Percentiles rank a stretch among this genome's conserved stretches.
Conservation (phyloP, 371 early-diverging fungal species). For the Rhizopus stolonifer region DNA sequence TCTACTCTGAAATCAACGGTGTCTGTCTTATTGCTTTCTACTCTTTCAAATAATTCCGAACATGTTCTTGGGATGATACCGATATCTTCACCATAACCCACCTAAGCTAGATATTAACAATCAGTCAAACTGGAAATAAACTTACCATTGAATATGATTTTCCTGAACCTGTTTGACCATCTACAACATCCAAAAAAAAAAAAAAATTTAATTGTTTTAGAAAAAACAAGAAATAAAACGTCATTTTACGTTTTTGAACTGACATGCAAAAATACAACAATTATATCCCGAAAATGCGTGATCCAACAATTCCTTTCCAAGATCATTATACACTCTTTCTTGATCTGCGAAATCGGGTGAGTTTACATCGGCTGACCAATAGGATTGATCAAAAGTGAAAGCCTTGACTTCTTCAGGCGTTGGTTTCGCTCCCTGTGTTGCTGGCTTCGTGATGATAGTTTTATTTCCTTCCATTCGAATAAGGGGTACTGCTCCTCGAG, state of each 20-base stretch:
- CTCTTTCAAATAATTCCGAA: conserved; percentile 73
- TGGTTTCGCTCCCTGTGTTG: conserved; percentile 33
- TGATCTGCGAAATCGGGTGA: conserved; percentile 75
- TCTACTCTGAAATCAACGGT: conserved; percentile 71
- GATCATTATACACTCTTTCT: conserved; percentile 68
- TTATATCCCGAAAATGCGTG: conserved; percentile 90
- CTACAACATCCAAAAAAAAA: conserved; percentile 27
- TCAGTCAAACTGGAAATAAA: neutral
- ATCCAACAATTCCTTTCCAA: conserved; percentile 76
- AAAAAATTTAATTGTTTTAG: neutral
- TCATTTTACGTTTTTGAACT: conserved; percentile 5
- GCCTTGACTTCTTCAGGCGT: conserved; percentile 54
- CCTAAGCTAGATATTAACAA: conserved; percentile 12
- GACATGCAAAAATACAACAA: conserved; percentile 87
- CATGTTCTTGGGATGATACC: conserved; percentile 87
- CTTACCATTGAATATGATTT: conserved; percentile 78
- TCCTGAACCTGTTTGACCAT: conserved; percentile 88
- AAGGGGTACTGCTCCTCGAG: conserved; percentile 61
- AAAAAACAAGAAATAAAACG: neutral
- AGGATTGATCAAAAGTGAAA: conserved; percentile 85
- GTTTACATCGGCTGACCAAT: conserved; percentile 74
- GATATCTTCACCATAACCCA: conserved; percentile 74
- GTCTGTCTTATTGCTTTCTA: conserved; percentile 42
- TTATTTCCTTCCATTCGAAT: conserved; percentile 72
- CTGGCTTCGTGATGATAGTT: conserved; percentile 64